Conservation (phyloP, 2,329 filamentous ascomycete species). For the Didymella lethalis region DNA sequence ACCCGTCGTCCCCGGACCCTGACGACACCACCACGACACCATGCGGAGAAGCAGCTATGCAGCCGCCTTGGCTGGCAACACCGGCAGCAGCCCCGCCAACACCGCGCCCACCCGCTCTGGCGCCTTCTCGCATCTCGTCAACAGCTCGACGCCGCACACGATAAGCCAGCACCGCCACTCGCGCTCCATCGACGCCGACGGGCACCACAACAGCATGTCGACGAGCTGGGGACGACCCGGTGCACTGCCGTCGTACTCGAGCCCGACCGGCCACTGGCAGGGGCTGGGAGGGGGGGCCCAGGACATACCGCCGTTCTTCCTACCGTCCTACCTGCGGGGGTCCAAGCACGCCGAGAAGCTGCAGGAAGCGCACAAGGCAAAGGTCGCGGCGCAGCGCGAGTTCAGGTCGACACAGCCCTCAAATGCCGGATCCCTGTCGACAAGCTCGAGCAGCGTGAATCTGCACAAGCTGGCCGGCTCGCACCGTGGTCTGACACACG, state of each 20-base stretch:
- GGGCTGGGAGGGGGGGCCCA: conserved; percentile 34
- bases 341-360: conserved; percentile 81
- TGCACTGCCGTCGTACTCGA: conserved; percentile 56
- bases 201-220: conserved; percentile 55
- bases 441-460: conserved; percentile 65
- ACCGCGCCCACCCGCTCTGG: conserved; percentile 48
- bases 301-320: conserved; percentile 68
- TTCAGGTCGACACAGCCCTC: conserved; percentile 54
- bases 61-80: conserved; percentile 65
- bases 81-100: conserved; percentile 42
- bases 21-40: conserved; percentile 21
- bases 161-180: conserved; percentile 44
- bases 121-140: conserved; percentile 65
- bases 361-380: conserved; percentile 72
- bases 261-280: conserved; percentile 54
- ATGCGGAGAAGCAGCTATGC: conserved; percentile 56
- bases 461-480: conserved; percentile 68
- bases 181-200: conserved; percentile 58
- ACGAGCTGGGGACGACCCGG: conserved; percentile 54
- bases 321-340: conserved; percentile 81
- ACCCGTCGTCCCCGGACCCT: conserved; percentile 1
- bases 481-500: conserved; percentile 81
- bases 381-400: conserved; percentile 58
- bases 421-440: conserved; percentile 59
- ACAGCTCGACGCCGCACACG: conserved; percentile 48